Base-by-base conservation (phyloP, 2,329 filamentous ascomycete genomes). In the Raffaelea ambrosiae region DNA sequence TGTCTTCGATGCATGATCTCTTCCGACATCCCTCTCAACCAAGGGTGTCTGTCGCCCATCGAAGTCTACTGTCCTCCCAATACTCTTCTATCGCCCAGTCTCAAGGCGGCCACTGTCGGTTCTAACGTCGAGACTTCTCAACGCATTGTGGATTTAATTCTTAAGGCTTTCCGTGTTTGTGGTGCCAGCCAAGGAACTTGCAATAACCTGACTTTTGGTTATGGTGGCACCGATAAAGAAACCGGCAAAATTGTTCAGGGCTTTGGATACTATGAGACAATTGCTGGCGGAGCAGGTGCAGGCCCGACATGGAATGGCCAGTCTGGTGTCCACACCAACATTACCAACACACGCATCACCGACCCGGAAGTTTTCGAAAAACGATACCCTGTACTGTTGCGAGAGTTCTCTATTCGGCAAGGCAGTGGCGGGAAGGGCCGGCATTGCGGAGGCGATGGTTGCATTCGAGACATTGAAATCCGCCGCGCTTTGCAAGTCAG, bases 231-330 rank as follows among this genome's bases (percentile, higher is more conserved):
- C n/a, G 26, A 18, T 14, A 26, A 8, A 8, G 60, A 2, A 5
- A 10, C 20, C 14, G 68, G 76, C 43, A 72, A 77, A 47, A 72
- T 74, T n/a, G 71, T 79, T 16, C 79, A 61, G 23, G 87, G 87
- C 0, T 93, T 93, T 59, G 87, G 87, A 10, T 93, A 91, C 69
- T 91, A 91, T 62, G 87, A 93, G 64, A 91, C 86, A 5, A 89
- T 93, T 53, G 83, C 84, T 0, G 86, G 87, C 35, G 87, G 87
- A 0, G 80, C 76, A 35, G 86, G 86, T 22, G 87, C 86, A 0
- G 86, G 86, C 0, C 76, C 81, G 0, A 71, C 72, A 14, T 90
- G 86, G 86, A 71, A 84, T 51, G 63, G 62, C 5, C 58, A 56
- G 45, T 51, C 56, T 22, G 59, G 56, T 20, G 57, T 59, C 7